Base-by-base conservation (phyloP, 2,329 filamentous ascomycete genomes). In the Penicillium sp. region DNA sequence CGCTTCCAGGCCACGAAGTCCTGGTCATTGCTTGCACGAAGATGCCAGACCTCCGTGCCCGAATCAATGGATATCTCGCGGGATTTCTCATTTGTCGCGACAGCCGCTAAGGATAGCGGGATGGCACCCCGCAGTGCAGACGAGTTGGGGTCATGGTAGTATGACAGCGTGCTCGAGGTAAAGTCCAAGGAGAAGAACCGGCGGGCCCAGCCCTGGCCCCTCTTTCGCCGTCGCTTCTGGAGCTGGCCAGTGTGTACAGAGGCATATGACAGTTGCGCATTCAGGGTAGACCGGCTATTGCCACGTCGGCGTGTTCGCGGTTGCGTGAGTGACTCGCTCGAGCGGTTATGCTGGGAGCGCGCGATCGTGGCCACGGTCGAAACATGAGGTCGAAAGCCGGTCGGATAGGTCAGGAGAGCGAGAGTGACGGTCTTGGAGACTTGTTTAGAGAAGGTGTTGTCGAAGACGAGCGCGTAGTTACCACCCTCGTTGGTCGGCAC, bases 361-460 rank as follows among this genome's bases (percentile, higher is more conserved):
- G 65, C 22, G 58, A 68, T 51, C 61, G 77, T 51, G 62, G 64
- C 4, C 67, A 71, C 72, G 64, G 79, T 76, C 67, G 74, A 58
- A 13, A 40, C 49, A 39, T 72, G 69, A 9, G 71, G 66, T 22
- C 69, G 69, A 38, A 66, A 79, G 57, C 84, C 86, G 28, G 89
- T 90, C 8, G 91, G 90, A 62, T 97, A 96, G 31, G 89, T 97
- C 66, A 97, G 79, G 42, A 98, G 81, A 28, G 96, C 90, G 62
- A 98, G 88, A 6, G 91, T 97, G 16, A 89, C 89, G 24, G 86
- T 95, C 73, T 98, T 98, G 43, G 90, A 93, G 34, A 87, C 85
- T 68, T 85, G 87, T 72, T 96, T 97, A 50, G 90, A 95, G 67
- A 98, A 98, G 23, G 93, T 98, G 65, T 98, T 98, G 79, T 98